phyloP scores from a whole-genome alignment of 2,329 filamentous ascomycete species.

The Rhynchosporium secalis region DNA sequence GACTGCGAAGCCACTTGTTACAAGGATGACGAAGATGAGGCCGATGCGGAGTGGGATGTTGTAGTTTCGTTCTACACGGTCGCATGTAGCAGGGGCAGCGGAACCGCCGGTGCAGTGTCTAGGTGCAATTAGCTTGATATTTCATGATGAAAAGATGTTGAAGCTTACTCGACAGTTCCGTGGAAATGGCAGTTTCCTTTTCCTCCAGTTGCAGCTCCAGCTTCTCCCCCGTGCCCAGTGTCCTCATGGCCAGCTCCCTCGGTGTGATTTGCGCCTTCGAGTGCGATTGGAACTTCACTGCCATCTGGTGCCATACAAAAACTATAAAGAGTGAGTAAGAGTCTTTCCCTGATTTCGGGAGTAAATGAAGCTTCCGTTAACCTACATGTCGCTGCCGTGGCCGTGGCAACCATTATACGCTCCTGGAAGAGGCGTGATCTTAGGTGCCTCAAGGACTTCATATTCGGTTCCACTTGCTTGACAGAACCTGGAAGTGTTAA shows the following conservation, averaged over 20 bases:
- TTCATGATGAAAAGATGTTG: constrained; percentile 23
- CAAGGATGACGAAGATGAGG: constrained; percentile 69
- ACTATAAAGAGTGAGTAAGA: constrained; percentile 41
- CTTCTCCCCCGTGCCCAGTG: not conserved
- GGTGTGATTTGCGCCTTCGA: constrained; percentile 26
- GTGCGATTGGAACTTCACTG: constrained; percentile 58
- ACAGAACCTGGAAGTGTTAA: constrained; percentile 43
- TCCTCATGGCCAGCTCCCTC: constrained; percentile 28
- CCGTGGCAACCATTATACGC: constrained; percentile 65
- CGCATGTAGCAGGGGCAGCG: constrained; percentile 45
- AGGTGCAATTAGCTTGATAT: constrained; percentile 4
- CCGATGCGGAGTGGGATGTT: constrained; percentile 69
- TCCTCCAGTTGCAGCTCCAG: constrained; percentile 27
- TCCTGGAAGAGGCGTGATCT: constrained; percentile 56
- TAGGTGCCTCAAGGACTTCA: constrained; percentile 49
- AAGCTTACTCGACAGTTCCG: constrained; percentile 68
- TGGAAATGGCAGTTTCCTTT: constrained; percentile 67
- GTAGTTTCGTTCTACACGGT: constrained; percentile 58
- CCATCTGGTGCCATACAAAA: constrained; percentile 62
- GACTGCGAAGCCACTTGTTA: constrained; percentile 64
- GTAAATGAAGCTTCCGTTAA: not conserved
- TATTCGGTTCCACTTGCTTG: constrained; percentile 46
- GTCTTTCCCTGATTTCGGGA: not conserved
- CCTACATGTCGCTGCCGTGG: constrained; percentile 58
- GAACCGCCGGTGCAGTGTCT: constrained; percentile 35